Evolutionary conservation across 306 rosid species (phyloP), one percentile per base, ranked within the genome.

Genomic region (Albizia julibrissin): DNA sequence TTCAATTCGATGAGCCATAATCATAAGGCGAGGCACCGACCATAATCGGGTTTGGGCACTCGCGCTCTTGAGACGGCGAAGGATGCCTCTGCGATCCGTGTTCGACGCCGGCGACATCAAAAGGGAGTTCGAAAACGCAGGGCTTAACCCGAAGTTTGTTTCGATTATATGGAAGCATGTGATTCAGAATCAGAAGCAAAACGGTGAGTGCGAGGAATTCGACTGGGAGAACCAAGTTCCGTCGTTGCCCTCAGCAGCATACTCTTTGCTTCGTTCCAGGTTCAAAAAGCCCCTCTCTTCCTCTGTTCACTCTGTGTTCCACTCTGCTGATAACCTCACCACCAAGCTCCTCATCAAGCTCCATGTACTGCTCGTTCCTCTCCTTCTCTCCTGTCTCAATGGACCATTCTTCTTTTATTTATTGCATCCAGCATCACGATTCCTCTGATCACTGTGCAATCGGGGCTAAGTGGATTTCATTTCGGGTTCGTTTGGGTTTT

Each of bases 331-430:
- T 71, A 86, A 88, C 44, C 76, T 89, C 82, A 93, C 98, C 73
- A 79, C 98, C 66, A 95, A 95, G 86, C 98, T 95, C 82, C 97
- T 95, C 81, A 87, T 95, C 78, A 91, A 89, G 84, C 96, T 93
- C 49, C 88, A 84, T 72, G 98, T 92, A 22, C 49, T 10, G 11
- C 15, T n/a, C 21, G 22, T n/a, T 14, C 16, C 33, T 44, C 31
- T 15, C 59, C 12, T 19, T 40, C 29, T 46, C 54, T 39, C 52
- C 6, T 27, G 15, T 62, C 39, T 79, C 39, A 47, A 8, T 31
- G 39, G 22, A 3, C 27, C 11, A 3, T 44, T 46, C 3, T 43
- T 4, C 44, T 3, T 50, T 4, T 73, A 49, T 31, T 43, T 22
- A 49, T 65, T 6, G 14, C 24, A 37, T 46, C 13, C 52, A 19